Evolutionary conservation across 306 rosid genomes (phyloP), one percentile per base, ranked within the genome.

Genomic region (Fragaria ananassa): DNA sequence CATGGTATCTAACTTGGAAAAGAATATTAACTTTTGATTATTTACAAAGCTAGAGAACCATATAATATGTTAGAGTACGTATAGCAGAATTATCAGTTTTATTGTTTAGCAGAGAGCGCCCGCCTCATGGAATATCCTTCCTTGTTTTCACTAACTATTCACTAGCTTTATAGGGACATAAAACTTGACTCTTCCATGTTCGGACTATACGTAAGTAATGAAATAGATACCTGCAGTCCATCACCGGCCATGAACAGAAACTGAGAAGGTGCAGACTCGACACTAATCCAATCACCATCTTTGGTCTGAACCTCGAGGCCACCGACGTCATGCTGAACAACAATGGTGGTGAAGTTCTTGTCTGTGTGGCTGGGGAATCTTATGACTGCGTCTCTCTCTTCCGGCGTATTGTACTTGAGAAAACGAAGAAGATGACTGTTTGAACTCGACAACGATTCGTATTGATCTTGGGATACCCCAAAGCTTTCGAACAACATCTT

Each of bases 401-500:
- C 71, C 10, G 71, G 71, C 21, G 25, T 19, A 2, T 4, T 67
- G 49, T 67, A 67, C 45, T 67, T 67, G 27, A 67, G 71, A 42
- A 66, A 66, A 34, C 71, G 71, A 66, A 66, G 71, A 66, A 66
- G 50, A n/a, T 66, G 71, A 19, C 71, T 67, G 50, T 67, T 67
- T 15, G 71, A 67, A 35, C 8, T 12, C 14, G 49, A 49, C 44
- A 67, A 4, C 15, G 71, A 67, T 11, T 67, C 71, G 42, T 39
- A 67, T n/a, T 67, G 31, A 31, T 67, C 45, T 42, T 11, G 27
- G 1, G 62, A 31, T 35, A 21, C 8, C 15, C 71, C 71, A 1
- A 17, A 67, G 4, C 71, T 67, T 21, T 67, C 71, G 17, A 67
- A 67, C 45, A 67, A 2, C 31, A 56, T 56, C 29, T 56, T 56